Evolutionary conservation across 2,329 filamentous ascomycete genomes (phyloP), one percentile per base, ranked within the genome.

Genomic region (Talaromyces verruculosus): DNA sequence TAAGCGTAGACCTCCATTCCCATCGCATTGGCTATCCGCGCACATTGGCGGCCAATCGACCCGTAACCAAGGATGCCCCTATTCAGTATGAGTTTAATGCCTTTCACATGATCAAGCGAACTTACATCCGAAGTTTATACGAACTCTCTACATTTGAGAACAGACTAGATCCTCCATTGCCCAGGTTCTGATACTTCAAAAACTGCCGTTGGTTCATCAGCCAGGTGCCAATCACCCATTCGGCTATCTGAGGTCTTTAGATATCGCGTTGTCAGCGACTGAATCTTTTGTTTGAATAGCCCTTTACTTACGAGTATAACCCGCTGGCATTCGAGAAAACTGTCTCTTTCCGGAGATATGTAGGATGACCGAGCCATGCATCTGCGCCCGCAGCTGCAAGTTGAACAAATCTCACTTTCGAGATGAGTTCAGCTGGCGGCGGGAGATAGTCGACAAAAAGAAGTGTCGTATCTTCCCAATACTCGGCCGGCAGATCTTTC

Each of bases 1-100:
- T 90, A 93, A 0, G 90, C 91, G 73, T 92, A 82, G 0, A 94
- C 85, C 33, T 87, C 83, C 84, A 91, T 89, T n/a, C 91, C 91
- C 71, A 92, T 76, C 1, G 89, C 88, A 35, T 57, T n/a, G 2
- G 51, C 51, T 35, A 57, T 57, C 51, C 51, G 51, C 51, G 51
- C 51, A 28, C 51, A 57, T 57, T 57, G 51, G 28, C 51, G 51
- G 17, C 51, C 51, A 57, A 57, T 57, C 28, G 51, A 57, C 17
- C 51, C 51, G 33, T 57, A 57, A 3, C 51, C 51, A 37, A 57
- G 51, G 51, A 57, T 33, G 30, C 51, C 51, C 51, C 51, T 57
- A 35, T 13, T 17, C 30, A 57, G 2, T 57, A n/a, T 35, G 28
- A 57, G 33, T 4, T 1, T 3, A 8, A 57, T 57, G 5, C n/a